Base-by-base conservation (phyloP, 768 basidiomycete species). In the Mycena metata region DNA sequence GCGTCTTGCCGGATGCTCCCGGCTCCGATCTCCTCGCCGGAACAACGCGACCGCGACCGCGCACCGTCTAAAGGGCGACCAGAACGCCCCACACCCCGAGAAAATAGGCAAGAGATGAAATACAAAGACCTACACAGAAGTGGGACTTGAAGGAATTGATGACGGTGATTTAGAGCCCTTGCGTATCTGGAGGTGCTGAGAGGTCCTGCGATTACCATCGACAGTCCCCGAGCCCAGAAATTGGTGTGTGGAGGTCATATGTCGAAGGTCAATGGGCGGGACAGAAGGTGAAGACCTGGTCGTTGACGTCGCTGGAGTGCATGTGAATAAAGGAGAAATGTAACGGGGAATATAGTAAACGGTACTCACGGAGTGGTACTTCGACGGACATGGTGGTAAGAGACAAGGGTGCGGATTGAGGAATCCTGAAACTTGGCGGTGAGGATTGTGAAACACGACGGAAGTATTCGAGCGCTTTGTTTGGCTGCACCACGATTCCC, bases 81-180 rank as follows among this genome's bases (percentile, higher is more conserved):
- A 39, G 11, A 10, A 39, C 11, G 36, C 39, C 24, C 49, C 45
- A 46, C 23, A 13, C 19, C 23, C 47, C 5, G 19, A 51, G 59
- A 35, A 42, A 39, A 52, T 26, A 21, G 10, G 54, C 21, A 58
- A 33, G 36, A 35, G 42, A 56, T 46, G 61, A 58, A 43, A 30
- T n/a, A n/a, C 43, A 39, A 36, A 36, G 39, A 80, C 90, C 67
- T 83, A 92, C 90, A 93, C 88, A 39, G 92, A 93, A 21, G 92
- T 92, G 4, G 92, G 92, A 2, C 90, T 92, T 17, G 91, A 93
- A 0, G 92, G 91, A 65, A 93, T 93, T 15, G 91, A 92, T n/a
- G 82, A 83, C 1, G 92, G 91, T 0, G 91, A 91, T 24, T 85
- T 84, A 12, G 90, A 90, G 45, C 89, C 91, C 26, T 89, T 73